Base-by-base conservation (phyloP, 192 early-diverging fungal species). In the Tieghemiomyces parasiticus region DNA sequence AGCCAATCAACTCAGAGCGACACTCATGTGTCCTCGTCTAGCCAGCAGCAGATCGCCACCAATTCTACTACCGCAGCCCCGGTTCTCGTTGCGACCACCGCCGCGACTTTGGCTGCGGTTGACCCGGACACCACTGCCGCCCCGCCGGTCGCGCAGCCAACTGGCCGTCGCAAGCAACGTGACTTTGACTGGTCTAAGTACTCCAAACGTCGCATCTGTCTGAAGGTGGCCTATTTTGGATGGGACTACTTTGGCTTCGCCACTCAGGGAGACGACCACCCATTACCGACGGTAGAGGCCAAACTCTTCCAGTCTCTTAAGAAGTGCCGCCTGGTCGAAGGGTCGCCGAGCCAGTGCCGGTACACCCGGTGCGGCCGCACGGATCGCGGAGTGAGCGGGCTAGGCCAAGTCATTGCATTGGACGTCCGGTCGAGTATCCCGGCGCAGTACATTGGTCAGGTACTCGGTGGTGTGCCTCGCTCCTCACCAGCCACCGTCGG, bases 181-280 rank as follows among this genome's bases (percentile, higher is more conserved):
- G 34, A 8, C 22, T 92, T 96, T 63, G 87, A 93, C 62, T 89
- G 91, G 76, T 62, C 71, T 28, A 77, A 78, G 58, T 85, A 93
- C 59, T 68, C 85, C 30, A 73, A 83, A 56, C 81, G 89, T 33
- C 81, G 78, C 46, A 79, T 97, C 20, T 92, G 91, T 4, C 76
- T 97, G 59, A 84, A 85, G 64, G 75, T 97, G 44, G 85, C 90
- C 25, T 97, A 97, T 69, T 77, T 95, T 65, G 93, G 93, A 2
- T 91, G 86, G 86, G 72, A 81, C 29, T 97, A 93, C 74, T 74
- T 81, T 64, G 92, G 92, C 34, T 81, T 93, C 60, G 89, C 89
- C 2, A 71, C 82, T 0, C 89, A 92, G 13, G 47, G 64, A 12
- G 56, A 78, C 22, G 74, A 81, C 34, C 62, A 66, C 9, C 38